A percentile compares a stretch with the other conserved stretches of the same genome.
These are phyloP conservation scores for Pseudozyma sp. DNA, from an alignment of 1,284 basidiomycete species.

Conservation along the genomic window DNA sequence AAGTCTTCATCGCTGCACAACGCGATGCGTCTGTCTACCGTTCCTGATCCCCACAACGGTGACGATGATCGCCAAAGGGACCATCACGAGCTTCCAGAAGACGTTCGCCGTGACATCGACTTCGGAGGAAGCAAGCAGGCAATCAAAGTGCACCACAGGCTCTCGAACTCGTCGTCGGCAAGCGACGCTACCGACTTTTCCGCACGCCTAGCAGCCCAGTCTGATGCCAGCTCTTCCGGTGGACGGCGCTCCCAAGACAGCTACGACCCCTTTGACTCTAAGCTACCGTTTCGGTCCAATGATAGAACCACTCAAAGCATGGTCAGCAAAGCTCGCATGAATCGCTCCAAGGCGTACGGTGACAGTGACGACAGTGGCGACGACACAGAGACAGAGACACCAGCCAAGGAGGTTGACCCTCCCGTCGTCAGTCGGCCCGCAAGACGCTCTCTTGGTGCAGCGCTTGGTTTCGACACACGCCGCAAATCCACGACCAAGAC, in stretches of 20 bases:
- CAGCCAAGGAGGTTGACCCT: background rate
- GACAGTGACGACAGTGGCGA: constrained; percentile 30
- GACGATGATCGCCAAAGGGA: background rate
- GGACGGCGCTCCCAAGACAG: constrained; percentile 9
- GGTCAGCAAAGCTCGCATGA: background rate
- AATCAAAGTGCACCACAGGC: background rate
- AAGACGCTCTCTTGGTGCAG: constrained; percentile 34
- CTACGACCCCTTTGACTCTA: constrained; percentile 2
- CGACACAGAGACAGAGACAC: constrained; percentile 43
- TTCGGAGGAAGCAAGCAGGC: background rate
- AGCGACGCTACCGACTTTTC: constrained; percentile 42
- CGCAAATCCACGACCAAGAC: background rate
- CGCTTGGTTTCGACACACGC: constrained; percentile 27
- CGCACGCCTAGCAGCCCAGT: constrained; percentile 39
- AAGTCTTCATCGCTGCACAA: constrained; percentile 16
- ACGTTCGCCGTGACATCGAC: constrained; percentile 3
- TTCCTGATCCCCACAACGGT: background rate
- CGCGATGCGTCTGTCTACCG: background rate
- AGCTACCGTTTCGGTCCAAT: background rate
- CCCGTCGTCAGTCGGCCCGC: constrained; percentile 4
- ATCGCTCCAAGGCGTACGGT: background rate
- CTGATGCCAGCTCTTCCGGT: constrained; percentile 19
- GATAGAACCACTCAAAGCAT: constrained; percentile 6
- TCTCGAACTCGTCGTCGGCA: constrained; percentile 17
- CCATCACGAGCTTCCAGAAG: background rate